Evolutionary conservation across 1,284 basidiomycete species (phyloP).

Genomic region (Cutaneotrichosporon dermatis): DNA sequence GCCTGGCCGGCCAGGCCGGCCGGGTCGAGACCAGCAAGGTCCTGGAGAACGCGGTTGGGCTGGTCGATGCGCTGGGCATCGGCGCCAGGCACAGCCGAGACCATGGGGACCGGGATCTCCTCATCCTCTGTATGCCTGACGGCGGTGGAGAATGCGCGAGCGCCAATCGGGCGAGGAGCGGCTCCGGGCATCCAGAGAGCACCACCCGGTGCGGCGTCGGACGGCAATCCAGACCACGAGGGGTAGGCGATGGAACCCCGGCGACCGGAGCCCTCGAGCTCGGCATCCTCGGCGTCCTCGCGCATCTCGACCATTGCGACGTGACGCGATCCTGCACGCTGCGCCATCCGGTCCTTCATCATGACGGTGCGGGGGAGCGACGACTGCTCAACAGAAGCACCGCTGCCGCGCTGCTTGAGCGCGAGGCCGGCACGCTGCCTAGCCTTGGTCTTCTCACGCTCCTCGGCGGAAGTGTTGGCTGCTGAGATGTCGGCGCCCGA

Average conservation of each 20-base stretch:
- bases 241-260: constrained; percentile 18
- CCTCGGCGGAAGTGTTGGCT: constrained; percentile 23
- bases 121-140: constrained; percentile 6
- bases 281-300: not conserved
- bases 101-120: constrained; percentile 1
- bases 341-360: constrained; percentile 14
- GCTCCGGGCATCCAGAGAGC: constrained; percentile 16
- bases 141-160: constrained; percentile 29
- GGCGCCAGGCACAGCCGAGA: constrained; percentile 9
- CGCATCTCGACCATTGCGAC: constrained; percentile 25
- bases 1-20: constrained; percentile 18
- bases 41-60: constrained; percentile 38
- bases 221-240: constrained; percentile 14
- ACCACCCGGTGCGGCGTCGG: constrained; percentile 14
- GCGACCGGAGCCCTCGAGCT: not conserved
- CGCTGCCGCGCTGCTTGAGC: constrained; percentile 15
- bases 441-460: constrained; percentile 14
- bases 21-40: constrained; percentile 40
- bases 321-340: constrained; percentile 24
- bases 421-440: constrained; percentile 14
- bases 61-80: constrained; percentile 23
- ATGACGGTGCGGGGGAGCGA: constrained; percentile 11
- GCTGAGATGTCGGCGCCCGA: constrained; percentile 28
- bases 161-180: constrained; percentile 16
- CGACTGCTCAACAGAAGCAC: constrained; percentile 4